A percentile compares a stretch with the other conserved stretches of the same genome.
Evolutionary conservation across 768 basidiomycete genomes (phyloP).

Genomic region (Astraeus odoratus): DNA sequence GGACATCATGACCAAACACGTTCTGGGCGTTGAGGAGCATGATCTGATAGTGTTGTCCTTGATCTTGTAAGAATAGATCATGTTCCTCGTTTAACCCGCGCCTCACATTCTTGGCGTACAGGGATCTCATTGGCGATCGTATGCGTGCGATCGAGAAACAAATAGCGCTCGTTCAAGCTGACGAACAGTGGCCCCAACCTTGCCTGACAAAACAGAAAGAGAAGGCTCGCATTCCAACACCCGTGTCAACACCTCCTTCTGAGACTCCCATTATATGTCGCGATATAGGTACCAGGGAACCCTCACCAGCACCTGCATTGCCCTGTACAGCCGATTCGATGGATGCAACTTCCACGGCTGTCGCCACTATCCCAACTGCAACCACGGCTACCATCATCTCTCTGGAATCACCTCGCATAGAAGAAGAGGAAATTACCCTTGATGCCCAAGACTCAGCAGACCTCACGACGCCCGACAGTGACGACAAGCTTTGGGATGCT

Average conservation of each 20-base stretch:
- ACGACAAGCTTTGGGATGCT: slow-evolving; percentile 43
- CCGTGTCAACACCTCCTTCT: background rate
- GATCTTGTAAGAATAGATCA: background rate
- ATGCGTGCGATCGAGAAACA: slow-evolving; percentile 32
- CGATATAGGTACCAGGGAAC: background rate
- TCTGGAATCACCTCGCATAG: slow-evolving; percentile 9
- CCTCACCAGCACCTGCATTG: background rate
- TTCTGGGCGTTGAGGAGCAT: slow-evolving; percentile 11
- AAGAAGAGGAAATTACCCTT: slow-evolving; percentile 15
- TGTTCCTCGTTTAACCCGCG: background rate
- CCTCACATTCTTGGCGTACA: slow-evolving; percentile 8
- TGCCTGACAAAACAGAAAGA: slow-evolving; percentile 4
- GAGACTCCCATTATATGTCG: background rate
- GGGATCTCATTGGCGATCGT: slow-evolving; percentile 31
- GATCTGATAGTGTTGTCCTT: background rate
- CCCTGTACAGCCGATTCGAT: background rate
- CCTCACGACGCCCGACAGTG: slow-evolving; percentile 28
- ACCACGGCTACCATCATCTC: slow-evolving; percentile 1
- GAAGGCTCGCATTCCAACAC: no score
- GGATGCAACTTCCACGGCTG: background rate
- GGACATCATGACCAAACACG: slow-evolving; percentile 18
- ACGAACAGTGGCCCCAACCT: slow-evolving; percentile 1
- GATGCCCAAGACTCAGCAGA: slow-evolving; percentile 8
- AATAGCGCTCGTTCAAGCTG: slow-evolving; percentile 16
- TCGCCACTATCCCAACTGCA: background rate